phyloP scores from a whole-genome alignment of 1,284 basidiomycete genomes.

The Rhodotorula sp. region DNA sequence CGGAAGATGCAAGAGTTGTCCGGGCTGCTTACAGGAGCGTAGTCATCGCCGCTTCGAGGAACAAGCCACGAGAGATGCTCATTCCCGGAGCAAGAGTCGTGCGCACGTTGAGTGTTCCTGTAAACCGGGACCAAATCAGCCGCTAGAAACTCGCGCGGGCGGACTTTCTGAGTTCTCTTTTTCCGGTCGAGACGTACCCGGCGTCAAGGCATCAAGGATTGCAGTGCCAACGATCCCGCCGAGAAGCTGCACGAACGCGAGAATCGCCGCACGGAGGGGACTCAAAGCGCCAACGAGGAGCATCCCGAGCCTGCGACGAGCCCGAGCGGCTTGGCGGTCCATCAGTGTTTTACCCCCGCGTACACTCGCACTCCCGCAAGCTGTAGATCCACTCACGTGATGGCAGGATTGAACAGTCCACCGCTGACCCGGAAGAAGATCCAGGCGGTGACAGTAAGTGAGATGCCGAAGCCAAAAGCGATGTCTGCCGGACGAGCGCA shows the following conservation, averaged over 20 bases:
- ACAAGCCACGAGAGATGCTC: conserved; percentile 10
- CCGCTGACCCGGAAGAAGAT: conserved; percentile 44
- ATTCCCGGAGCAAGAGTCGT: background rate
- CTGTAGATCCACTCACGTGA: conserved; percentile 44
- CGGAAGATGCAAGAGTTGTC: background rate
- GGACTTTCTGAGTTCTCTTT: too few species aligned
- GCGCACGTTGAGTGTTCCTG: conserved; percentile 11
- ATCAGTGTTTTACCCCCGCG: background rate
- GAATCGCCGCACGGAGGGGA: conserved; percentile 63
- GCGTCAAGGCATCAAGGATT: too few species aligned
- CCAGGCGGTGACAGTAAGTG: conserved; percentile 67
- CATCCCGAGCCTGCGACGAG: conserved; percentile 57
- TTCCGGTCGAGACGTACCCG: too few species aligned
- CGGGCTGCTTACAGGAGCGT: background rate
- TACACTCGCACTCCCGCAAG: background rate
- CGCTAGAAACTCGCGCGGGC: too few species aligned
- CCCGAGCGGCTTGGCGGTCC: background rate
- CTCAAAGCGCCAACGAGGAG: conserved; percentile 61
- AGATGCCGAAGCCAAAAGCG: conserved; percentile 54
- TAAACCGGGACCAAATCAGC: background rate
- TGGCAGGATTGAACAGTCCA: conserved; percentile 64
- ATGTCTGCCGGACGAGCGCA: conserved; percentile 8
- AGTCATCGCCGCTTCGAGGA: conserved; percentile 49
- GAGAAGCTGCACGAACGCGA: conserved; percentile 53
- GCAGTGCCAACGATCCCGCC: conserved; percentile 34